Conservation (phyloP, 2,329 filamentous ascomycete species). For the Tolypocladium ovalisporum region DNA sequence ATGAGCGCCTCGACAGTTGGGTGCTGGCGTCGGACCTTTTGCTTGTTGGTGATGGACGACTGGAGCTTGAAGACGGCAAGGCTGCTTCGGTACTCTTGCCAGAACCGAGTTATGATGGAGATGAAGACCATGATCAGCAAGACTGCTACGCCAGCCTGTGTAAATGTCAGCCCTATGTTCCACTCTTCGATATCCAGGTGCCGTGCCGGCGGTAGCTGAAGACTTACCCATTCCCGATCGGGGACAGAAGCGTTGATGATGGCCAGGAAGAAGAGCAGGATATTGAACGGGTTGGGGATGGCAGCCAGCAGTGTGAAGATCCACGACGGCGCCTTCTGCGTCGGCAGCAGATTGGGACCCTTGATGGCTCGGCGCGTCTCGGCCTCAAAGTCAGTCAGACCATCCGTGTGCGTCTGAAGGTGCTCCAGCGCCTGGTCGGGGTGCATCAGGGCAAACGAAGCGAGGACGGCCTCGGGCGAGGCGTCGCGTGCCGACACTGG, state of each 20-base stretch:
- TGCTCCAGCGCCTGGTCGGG: slow-evolving; percentile 8
- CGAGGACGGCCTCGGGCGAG: slow-evolving; percentile 9
- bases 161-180: background rate
- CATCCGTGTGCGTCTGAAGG: slow-evolving; percentile 9
- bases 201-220: background rate
- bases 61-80: slow-evolving; percentile 14
- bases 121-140: slow-evolving; percentile 14
- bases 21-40: slow-evolving; percentile 9
- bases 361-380: slow-evolving; percentile 9
- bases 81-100: slow-evolving; percentile 16
- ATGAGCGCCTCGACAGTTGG: background rate
- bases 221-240: slow-evolving; percentile 6
- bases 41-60: slow-evolving; percentile 11
- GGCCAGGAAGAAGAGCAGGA: slow-evolving; percentile 12
- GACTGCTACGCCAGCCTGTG: slow-evolving; percentile 10
- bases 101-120: slow-evolving; percentile 15
- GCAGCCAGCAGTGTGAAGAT: slow-evolving; percentile 13
- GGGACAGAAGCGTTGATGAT: slow-evolving; percentile 14
- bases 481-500: slow-evolving; percentile 5
- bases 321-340: slow-evolving; percentile 14
- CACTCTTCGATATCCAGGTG: background rate
- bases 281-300: slow-evolving; percentile 15
- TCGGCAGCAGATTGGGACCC: slow-evolving; percentile 13
- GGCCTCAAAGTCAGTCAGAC: slow-evolving; percentile 11
- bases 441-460: slow-evolving; percentile 9